Conservation (phyloP, 306 rosid genomes). For the Quercus mongolica region DNA sequence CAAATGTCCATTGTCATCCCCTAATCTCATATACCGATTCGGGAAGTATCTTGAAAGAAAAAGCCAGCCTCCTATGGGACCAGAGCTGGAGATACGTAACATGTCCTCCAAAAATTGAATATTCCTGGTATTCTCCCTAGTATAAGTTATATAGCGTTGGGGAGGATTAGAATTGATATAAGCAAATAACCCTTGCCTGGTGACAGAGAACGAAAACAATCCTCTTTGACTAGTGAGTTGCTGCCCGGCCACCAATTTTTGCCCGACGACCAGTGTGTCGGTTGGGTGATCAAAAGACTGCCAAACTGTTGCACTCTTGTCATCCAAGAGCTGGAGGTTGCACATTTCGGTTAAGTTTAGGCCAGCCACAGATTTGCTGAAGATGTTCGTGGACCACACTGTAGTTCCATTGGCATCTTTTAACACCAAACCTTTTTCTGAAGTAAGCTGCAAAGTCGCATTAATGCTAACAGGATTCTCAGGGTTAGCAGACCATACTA, state of each 20-base stretch:
- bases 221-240: background rate
- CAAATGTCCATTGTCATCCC: no score
- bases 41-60: no score
- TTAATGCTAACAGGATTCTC: no score
- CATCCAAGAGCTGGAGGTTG: background rate
- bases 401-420: background rate
- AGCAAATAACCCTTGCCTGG: background rate
- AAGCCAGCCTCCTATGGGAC: no score
- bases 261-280: background rate
- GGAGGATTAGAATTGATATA: background rate
- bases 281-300: slow-evolving; percentile 1
- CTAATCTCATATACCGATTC: no score
- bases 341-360: background rate
- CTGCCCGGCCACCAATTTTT: background rate
- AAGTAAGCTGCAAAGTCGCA: background rate
- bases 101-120: no score
- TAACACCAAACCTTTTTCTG: background rate
- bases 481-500: no score
- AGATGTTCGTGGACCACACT: background rate
- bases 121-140: background rate
- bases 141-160: background rate
- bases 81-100: background rate
- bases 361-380: background rate
- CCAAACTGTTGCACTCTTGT: background rate
- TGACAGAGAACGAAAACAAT: background rate